A percentile compares a stretch with the other conserved stretches of the same genome.
These are phyloP conservation scores for Prunus salicina DNA, from an alignment of 306 rosid genomes.

Conservation along the genomic window DNA sequence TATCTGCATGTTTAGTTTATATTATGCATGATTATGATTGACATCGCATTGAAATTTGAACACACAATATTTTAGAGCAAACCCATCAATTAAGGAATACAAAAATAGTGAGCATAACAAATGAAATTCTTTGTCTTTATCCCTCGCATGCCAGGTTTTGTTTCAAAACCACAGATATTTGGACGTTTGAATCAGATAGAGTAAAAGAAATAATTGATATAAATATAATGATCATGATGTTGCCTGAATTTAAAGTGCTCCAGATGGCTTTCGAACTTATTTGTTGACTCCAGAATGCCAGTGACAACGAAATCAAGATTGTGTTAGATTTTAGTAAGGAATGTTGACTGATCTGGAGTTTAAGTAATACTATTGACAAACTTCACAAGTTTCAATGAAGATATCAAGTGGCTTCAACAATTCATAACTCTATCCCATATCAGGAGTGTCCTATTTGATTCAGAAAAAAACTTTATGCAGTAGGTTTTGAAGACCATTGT, in stretches of 20 bases:
- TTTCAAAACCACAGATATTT: neutral
- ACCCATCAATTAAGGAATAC: neutral
- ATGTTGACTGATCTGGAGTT: too few species aligned
- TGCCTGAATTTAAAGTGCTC: neutral
- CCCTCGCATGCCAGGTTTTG: neutral
- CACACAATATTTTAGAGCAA: constrained; percentile 3
- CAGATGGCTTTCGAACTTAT: neutral
- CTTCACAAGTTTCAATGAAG: neutral
- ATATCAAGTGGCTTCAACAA: neutral
- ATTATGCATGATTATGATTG: constrained; percentile 17
- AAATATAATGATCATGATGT: neutral
- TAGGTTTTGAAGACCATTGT: neutral
- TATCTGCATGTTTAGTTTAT: constrained; percentile 42
- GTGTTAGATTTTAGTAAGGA: neutral
- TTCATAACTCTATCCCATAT: neutral
- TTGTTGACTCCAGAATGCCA: neutral
- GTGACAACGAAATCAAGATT: neutral
- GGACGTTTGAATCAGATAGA: neutral
- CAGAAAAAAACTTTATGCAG: neutral
- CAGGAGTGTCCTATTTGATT: constrained; percentile 7
- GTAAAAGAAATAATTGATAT: neutral
- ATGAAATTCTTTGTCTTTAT: neutral
- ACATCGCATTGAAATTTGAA: constrained; percentile 9
- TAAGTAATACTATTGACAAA: neutral
- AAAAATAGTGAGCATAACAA: neutral